Percentiles rank a stretch among this genome's conserved stretches.
Conservation (phyloP, 441 rosid species). For the Eruca vesicaria region DNA sequence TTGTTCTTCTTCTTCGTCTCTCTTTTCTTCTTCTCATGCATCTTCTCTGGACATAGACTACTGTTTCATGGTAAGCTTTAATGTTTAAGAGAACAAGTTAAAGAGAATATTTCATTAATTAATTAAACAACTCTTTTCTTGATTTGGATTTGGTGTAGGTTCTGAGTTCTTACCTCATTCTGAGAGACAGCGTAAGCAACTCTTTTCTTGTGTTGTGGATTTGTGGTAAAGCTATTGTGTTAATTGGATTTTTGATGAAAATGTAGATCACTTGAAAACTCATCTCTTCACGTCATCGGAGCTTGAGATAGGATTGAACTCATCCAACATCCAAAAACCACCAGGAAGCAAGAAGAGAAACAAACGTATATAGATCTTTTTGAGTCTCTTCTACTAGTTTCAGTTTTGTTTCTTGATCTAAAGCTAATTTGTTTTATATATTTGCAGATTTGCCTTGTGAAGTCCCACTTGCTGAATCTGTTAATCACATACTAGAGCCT, state of each 20-base stretch:
- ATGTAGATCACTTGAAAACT: conserved; percentile 20
- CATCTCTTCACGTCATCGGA: conserved; percentile 27
- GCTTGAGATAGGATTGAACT: conserved; percentile 30
- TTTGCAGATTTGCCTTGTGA: conserved; percentile 73
- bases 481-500: conserved; percentile 55
- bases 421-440: not conserved
- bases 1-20: conserved; percentile 46
- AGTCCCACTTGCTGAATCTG: conserved; percentile 51
- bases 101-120: not conserved
- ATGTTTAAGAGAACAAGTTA: too few relatives aligned
- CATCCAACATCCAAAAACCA: conserved; percentile 43
- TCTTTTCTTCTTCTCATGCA: conserved; percentile 45
- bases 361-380: conserved; percentile 15
- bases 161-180: conserved; percentile 26
- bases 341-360: conserved; percentile 24
- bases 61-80: conserved; percentile 54
- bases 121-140: not conserved
- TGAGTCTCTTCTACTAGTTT: conserved; percentile 1
- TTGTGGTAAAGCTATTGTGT: not conserved
- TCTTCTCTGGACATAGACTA: conserved; percentile 49
- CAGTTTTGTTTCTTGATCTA: conserved; percentile 10
- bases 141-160: conserved; percentile 24
- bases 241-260: conserved; percentile 6
- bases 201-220: not conserved
- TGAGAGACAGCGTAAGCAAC: conserved; percentile 27